Evolutionary conservation across 2,329 filamentous ascomycete genomes (phyloP).

Genomic region (Plectosphaerella cucumerina): DNA sequence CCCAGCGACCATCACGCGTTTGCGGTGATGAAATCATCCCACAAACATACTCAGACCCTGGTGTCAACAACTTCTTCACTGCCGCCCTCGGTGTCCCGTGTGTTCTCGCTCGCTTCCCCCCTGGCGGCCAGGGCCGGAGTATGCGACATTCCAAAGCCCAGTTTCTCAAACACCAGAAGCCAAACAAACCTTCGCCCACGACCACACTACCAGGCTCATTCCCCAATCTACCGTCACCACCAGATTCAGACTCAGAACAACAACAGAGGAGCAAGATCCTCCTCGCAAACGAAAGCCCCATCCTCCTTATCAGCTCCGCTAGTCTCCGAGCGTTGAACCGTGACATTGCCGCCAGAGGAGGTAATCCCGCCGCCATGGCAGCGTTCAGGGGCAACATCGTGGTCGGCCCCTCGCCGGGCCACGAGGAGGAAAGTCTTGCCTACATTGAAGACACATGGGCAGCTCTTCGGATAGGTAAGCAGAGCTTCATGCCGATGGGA

Average conservation of each 20-base stretch:
- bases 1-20: slow-evolving; percentile 58
- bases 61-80: slow-evolving; percentile 75
- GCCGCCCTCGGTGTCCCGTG: slow-evolving; percentile 72
- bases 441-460: slow-evolving; percentile 83
- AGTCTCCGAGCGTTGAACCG: slow-evolving; percentile 77
- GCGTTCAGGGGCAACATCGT: slow-evolving; percentile 90
- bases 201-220: slow-evolving; percentile 47
- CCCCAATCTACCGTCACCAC: slow-evolving; percentile 48
- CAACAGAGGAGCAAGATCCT: slow-evolving; percentile 53
- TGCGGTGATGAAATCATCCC: slow-evolving; percentile 77
- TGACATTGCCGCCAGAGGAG: slow-evolving; percentile 55
- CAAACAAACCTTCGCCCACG: slow-evolving; percentile 15
- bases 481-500: slow-evolving; percentile 69
- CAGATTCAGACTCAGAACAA: slow-evolving; percentile 51
- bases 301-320: slow-evolving; percentile 75
- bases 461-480: slow-evolving; percentile 58
- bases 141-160: slow-evolving; percentile 70
- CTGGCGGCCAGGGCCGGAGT: slow-evolving; percentile 53
- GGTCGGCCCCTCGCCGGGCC: slow-evolving; percentile 39
- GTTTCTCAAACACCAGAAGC: slow-evolving; percentile 52
- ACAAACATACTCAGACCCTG: slow-evolving; percentile 62
- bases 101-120: slow-evolving; percentile 77
- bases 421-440: slow-evolving; percentile 39
- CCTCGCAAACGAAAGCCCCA: slow-evolving; percentile 90
- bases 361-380: slow-evolving; percentile 62